Percentiles rank a stretch among this genome's conserved stretches.
These are phyloP conservation scores for Chlorella sp. DNA, from an alignment of 139 green algal species.

Conservation along the genomic window DNA sequence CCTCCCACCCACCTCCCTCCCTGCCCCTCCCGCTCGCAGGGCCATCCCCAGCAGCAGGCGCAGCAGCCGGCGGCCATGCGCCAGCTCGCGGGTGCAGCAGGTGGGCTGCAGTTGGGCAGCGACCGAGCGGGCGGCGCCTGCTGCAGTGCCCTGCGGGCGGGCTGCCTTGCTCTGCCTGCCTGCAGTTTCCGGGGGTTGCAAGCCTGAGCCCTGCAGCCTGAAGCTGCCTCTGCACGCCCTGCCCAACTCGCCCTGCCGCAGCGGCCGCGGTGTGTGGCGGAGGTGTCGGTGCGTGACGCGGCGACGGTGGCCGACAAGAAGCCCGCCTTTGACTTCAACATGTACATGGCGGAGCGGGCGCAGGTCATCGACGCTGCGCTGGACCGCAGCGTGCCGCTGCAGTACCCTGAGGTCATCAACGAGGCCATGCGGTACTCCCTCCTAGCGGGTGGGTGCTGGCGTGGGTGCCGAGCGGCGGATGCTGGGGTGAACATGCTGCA, in stretches of 20 bases:
- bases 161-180: background rate
- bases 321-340: conserved; percentile 82
- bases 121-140: background rate
- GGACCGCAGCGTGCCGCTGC: conserved; percentile 78
- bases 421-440: conserved; percentile 90
- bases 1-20: too few species aligned
- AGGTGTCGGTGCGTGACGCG: conserved; percentile 9
- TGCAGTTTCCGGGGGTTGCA: too few species aligned
- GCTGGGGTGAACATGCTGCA: too few species aligned
- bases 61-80: too few species aligned
- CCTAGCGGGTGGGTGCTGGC: conserved; percentile 25
- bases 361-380: conserved; percentile 84
- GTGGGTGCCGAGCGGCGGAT: too few species aligned
- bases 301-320: background rate
- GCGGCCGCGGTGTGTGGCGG: conserved; percentile 28
- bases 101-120: too few species aligned
- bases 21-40: too few species aligned
- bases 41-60: too few species aligned
- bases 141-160: background rate
- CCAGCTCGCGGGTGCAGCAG: too few species aligned
- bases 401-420: conserved; percentile 91
- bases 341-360: conserved; percentile 85
- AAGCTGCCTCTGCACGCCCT: background rate
- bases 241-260: background rate
- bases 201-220: too few species aligned